Percentiles rank a stretch among this genome's conserved stretches.
Evolutionary conservation across 164 flowering plant species (phyloP).

Genomic region (Magnolia sinica): DNA sequence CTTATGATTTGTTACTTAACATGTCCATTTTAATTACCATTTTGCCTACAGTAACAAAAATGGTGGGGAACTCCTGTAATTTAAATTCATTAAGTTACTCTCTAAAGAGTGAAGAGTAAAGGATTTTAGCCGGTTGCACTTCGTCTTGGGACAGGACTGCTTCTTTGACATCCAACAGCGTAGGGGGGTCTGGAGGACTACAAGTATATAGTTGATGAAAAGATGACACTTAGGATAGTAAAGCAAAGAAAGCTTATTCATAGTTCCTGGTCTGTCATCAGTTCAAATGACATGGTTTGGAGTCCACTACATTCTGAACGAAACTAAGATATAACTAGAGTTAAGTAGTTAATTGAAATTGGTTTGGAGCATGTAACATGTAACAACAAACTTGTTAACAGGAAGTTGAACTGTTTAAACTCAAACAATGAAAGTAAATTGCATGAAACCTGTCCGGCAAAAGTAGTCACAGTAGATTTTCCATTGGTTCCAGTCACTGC

Average conservation of each 20-base stretch:
- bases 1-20: neutral
- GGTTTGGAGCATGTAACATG: neutral
- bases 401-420: neutral
- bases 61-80: neutral
- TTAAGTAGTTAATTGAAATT: neutral
- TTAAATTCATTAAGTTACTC: neutral
- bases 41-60: neutral
- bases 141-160: too few relatives aligned
- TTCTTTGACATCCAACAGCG: neutral
- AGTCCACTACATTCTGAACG: neutral
- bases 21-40: neutral
- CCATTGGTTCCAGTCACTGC: conserved; percentile 53
- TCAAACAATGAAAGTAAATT: neutral
- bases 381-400: neutral
- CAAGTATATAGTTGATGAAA: neutral
- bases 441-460: conserved; percentile 37
- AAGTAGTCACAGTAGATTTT: conserved; percentile 44
- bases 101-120: neutral
- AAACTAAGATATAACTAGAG: neutral
- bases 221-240: neutral
- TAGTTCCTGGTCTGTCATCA: neutral
- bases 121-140: neutral
- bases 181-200: neutral
- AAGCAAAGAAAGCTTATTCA: neutral
- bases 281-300: neutral